A percentile compares a stretch with the other conserved stretches of the same genome.
Conservation (phyloP, 2,329 filamentous ascomycete species). For the Basipetospora chlamydospora region DNA sequence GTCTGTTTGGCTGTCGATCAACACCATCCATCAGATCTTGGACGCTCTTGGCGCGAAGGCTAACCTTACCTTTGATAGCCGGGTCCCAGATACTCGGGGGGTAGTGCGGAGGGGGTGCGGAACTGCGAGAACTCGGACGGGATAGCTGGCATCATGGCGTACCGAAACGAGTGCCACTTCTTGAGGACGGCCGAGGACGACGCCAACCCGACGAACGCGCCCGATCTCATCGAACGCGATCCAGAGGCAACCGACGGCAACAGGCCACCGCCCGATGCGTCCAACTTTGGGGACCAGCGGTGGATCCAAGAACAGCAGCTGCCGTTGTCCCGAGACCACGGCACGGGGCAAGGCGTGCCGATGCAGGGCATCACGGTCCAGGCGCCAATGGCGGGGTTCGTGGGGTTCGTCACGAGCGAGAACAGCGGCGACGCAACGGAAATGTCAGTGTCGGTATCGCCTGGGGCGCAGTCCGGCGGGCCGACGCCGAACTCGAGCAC, state of each 20-base stretch:
- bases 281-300: slow-evolving; percentile 15
- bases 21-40: neutral
- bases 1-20: no score
- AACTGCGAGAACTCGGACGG: slow-evolving; percentile 20
- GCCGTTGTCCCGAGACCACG: neutral
- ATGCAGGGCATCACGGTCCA: slow-evolving; percentile 17
- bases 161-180: slow-evolving; percentile 29
- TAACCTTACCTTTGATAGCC: neutral
- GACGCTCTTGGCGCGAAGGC: neutral
- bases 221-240: slow-evolving; percentile 25
- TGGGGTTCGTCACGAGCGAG: slow-evolving; percentile 25
- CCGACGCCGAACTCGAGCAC: slow-evolving; percentile 45
- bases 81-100: neutral
- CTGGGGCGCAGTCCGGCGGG: slow-evolving; percentile 36
- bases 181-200: slow-evolving; percentile 25
- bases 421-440: slow-evolving; percentile 29
- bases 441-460: slow-evolving; percentile 31
- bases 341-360: neutral
- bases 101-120: slow-evolving; percentile 1
- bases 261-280: slow-evolving; percentile 11
- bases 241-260: no score
- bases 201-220: slow-evolving; percentile 22
- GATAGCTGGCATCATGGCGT: slow-evolving; percentile 26
- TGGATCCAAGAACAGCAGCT: slow-evolving; percentile 27
- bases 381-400: slow-evolving; percentile 16